Conservation (phyloP, 805 yeast species). For the Cyberlindnera amylophila region DNA sequence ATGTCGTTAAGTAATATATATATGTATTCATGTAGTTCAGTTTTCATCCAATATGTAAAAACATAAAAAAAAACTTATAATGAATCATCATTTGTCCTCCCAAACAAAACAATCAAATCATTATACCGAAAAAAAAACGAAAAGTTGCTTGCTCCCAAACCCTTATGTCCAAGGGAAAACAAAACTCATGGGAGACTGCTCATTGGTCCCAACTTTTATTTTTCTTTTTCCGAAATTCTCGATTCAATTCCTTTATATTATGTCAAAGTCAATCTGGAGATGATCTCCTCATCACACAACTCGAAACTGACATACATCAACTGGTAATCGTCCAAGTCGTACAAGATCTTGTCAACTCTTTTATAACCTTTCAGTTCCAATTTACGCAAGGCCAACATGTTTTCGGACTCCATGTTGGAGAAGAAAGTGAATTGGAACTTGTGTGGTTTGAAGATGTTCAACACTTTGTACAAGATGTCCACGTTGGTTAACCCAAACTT, state of each 20-base stretch:
- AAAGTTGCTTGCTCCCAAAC: constrained; percentile 9
- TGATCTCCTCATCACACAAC: constrained; percentile 27
- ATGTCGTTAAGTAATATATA: background rate
- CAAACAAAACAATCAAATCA: constrained; percentile 24
- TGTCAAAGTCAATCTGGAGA: constrained; percentile 16
- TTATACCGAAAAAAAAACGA: constrained; percentile 25
- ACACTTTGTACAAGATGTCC: constrained; percentile 55
- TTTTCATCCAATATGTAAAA: constrained; percentile 5
- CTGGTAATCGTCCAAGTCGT: constrained; percentile 72
- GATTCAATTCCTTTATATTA: constrained; percentile 13
- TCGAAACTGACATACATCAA: constrained; percentile 69
- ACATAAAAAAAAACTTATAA: constrained; percentile 25
- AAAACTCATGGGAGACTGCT: constrained; percentile 1
- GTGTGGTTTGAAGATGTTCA: constrained; percentile 67
- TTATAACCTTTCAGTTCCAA: constrained; percentile 44
- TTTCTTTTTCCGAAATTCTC: constrained; percentile 14
- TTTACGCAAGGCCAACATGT: constrained; percentile 30
- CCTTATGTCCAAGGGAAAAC: constrained; percentile 2
- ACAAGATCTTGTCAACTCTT: constrained; percentile 62
- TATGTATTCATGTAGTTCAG: constrained; percentile 1
- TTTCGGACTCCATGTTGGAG: constrained; percentile 32
- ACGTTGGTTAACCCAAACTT: constrained; percentile 39
- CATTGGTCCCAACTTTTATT: constrained; percentile 10
- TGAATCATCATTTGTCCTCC: constrained; percentile 25
- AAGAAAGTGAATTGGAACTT: constrained; percentile 65